phyloP scores from a whole-genome alignment of 352 stramenopile genomes.

The Pythium phragmiticola region DNA sequence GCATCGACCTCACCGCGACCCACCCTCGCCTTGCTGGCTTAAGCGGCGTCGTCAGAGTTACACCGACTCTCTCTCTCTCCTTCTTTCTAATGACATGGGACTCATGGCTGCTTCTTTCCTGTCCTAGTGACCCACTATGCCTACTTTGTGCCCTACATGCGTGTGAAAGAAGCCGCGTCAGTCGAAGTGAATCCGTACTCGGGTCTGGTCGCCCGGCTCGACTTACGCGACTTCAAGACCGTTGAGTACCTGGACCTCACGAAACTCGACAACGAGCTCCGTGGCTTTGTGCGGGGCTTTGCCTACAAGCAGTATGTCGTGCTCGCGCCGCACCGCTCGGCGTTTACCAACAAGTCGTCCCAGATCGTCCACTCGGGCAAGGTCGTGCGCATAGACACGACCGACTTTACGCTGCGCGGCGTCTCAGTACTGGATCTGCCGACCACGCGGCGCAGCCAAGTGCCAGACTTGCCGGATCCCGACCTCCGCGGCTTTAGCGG shows the following conservation, averaged over 20 bases:
- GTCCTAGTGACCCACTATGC: constrained; percentile 56
- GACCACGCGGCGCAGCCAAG: constrained; percentile 53
- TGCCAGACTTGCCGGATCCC: constrained; percentile 57
- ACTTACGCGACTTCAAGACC: constrained; percentile 60
- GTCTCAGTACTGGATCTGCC: constrained; percentile 62
- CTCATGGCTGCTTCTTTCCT: not conserved
- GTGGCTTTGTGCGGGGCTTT: constrained; percentile 70
- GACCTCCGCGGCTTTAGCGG: constrained; percentile 67
- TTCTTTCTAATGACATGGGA: not conserved
- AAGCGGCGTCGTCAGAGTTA: constrained; percentile 59
- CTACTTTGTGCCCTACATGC: constrained; percentile 79
- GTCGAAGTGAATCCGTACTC: constrained; percentile 57
- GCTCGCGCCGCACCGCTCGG: constrained; percentile 50
- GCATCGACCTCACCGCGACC: constrained; percentile 49
- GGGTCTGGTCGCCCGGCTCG: constrained; percentile 52
- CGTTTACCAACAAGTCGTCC: constrained; percentile 28
- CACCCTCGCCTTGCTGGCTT: constrained; percentile 61
- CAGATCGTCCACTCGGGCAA: constrained; percentile 50
- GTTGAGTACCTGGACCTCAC: constrained; percentile 58
- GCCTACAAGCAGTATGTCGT: constrained; percentile 75
- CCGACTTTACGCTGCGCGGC: constrained; percentile 46
- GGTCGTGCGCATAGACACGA: constrained; percentile 70
- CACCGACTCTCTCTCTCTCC: not conserved
- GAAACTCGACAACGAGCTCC: constrained; percentile 40
- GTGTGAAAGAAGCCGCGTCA: constrained; percentile 34